Evolutionary conservation across 805 yeast genomes (phyloP), one percentile per base, ranked within the genome.

Genomic region (Candida sakaeoensis): DNA sequence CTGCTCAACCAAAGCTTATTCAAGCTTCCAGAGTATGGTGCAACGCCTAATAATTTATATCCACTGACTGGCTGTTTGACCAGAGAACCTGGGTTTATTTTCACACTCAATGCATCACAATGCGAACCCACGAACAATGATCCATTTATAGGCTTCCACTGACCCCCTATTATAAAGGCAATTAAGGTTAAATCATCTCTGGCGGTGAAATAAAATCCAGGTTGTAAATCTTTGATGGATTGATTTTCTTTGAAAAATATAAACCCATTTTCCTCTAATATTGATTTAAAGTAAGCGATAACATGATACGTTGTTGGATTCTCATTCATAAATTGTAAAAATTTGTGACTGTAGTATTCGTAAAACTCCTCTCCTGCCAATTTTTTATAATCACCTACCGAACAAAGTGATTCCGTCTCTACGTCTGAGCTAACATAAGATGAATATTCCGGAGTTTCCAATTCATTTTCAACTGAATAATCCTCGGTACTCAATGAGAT

Each of bases 91-190:
- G 70, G 68, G 39, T 63, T 62, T n/a, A 65, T 47, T 30, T 60
- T 60, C 21, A 58, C 58, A 1, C 69, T 58, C 22, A 68, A 53
- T 1, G 73, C 60, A 41, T 68, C 73, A 28, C 62, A 58, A 44
- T 68, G 74, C 15, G 80, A 63, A 3, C 86, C 91, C 43, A 82
- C 72, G 39, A 79, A 71, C 36, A 86, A 91, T 1, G 80, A 78
- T 40, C 88, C 87, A 36, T 71, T 64, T 18, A 73, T 74, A 2
- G 85, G 62, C 13, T 42, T 44, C 74, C 74, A 68, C 13, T 59
- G 50, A 4, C 53, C 57, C 3, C 74, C 74, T 3, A 63, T 49
- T 3, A 55, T 48, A 41, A 65, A 68, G 1, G 72, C 72, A n/a
- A 59, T 60, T 23, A 68, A 39, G 2, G 67, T 37, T 33, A 54